A percentile compares a stretch with the other conserved stretches of the same genome.
Evolutionary conservation across 2,329 filamentous ascomycete genomes (phyloP).

Genomic region (Epichloe aotearoae): DNA sequence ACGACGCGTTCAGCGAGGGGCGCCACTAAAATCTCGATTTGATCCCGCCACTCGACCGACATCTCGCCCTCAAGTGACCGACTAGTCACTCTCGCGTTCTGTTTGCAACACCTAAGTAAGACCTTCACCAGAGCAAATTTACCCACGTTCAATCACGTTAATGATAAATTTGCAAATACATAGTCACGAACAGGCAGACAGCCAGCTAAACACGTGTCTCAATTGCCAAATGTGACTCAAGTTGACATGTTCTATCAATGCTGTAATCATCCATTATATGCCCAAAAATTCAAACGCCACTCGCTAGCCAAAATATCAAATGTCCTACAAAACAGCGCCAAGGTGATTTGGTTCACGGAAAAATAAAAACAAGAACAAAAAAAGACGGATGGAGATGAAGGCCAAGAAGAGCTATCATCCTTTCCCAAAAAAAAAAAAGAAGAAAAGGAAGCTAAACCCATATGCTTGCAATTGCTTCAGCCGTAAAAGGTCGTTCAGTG

Average conservation of each 20-base stretch:
- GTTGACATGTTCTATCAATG: conserved; percentile 3
- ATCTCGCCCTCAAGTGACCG: not conserved
- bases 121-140: not conserved
- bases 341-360: not conserved
- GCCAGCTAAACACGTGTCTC: too few species aligned
- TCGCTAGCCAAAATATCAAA: not conserved
- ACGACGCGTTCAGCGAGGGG: not conserved
- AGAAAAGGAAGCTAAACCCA: too few species aligned
- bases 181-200: too few species aligned
- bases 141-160: not conserved
- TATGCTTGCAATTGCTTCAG: too few species aligned
- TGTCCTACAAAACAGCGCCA: not conserved
- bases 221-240: not conserved
- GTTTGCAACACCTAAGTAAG: not conserved
- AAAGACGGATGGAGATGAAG: not conserved
- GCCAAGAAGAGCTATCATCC: too few species aligned
- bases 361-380: not conserved
- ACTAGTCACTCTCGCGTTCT: not conserved
- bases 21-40: not conserved
- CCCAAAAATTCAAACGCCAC: conserved; percentile 3
- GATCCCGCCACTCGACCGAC: not conserved
- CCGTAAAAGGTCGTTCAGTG: too few species aligned
- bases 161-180: not conserved
- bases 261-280: not conserved
- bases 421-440: too few species aligned